phyloP scores from a whole-genome alignment of 73 alveolate genomes.

The Diophrys sp. region DNA sequence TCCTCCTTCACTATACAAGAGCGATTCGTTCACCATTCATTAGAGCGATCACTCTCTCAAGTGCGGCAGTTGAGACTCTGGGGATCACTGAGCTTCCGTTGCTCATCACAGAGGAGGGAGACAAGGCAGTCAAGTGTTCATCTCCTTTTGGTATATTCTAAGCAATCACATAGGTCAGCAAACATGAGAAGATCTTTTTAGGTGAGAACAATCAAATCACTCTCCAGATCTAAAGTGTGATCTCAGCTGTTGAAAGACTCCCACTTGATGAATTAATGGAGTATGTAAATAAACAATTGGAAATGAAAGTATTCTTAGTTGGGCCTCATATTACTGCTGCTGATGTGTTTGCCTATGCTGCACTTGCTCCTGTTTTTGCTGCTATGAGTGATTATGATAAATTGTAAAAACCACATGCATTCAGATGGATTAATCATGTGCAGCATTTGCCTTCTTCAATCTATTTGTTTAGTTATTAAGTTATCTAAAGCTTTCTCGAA shows the following conservation, averaged over 20 bases:
- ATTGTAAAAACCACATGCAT: conserved; percentile 48
- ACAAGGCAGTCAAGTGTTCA: background rate
- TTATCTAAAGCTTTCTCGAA: no score
- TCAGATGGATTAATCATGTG: conserved; percentile 84
- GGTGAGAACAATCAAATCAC: background rate
- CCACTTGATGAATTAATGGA: conserved; percentile 11
- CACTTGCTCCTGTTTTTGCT: conserved; percentile 5
- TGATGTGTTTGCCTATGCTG: conserved; percentile 42
- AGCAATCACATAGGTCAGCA: background rate
- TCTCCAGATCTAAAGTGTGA: background rate
- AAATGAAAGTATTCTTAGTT: conserved; percentile 36
- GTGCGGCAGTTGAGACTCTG: background rate
- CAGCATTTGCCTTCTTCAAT: conserved; percentile 85
- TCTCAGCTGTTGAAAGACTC: background rate
- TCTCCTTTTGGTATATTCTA: background rate
- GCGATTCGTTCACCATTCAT: background rate
- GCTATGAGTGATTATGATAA: conserved; percentile 57
- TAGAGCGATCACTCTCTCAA: background rate
- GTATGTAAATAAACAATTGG: conserved; percentile 29
- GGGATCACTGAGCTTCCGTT: background rate
- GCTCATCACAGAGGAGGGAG: background rate
- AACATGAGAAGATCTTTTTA: background rate
- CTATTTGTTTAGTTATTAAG: no score
- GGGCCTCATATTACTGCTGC: conserved; percentile 56
- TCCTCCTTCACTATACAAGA: background rate